Base-by-base conservation (phyloP, 129 eudicot genomes). In the Silybum marianum region DNA sequence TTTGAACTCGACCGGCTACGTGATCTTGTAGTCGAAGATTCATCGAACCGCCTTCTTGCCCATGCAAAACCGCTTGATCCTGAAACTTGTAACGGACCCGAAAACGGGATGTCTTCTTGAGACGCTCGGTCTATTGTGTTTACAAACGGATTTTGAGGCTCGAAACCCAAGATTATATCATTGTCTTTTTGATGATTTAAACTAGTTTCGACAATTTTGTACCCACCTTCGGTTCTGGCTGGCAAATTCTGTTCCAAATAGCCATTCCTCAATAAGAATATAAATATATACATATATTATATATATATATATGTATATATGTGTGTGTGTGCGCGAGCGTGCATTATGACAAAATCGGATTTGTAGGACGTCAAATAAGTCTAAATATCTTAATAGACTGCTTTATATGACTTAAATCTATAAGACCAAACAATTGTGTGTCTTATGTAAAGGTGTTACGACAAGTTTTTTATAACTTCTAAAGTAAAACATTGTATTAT, bases 11-110 rank as follows among this genome's bases (percentile, higher is more conserved):
- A 95, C 81, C 93, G 85, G 76, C 94, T 88, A 10, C 86, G 83
- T 78, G 98, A 92, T 72, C 91, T 88, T 21, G 87, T 71, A 16
- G 85, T 86, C 26, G 89, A 86, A 82, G 89, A 83, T 83, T 92
- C 94, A 69, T 89, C 90, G 6, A 84, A 66, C 79, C 93, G 89
- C 81, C 88, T 88, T 76, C 86, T 92, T n/a, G 97, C 98, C 98
- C 98, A 95, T 21, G 97, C 98, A 79, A 95, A 95, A 14, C 98
- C 98, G 84, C 97, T 95, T 77, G 98, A 95, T 14, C 97, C 96
- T 42, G 97, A 82, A 60, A 95, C 94, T 89, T 92, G 94, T 69
- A 92, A 72, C 7, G 97, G 98, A 12, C 98, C 96, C 12, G 94
- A 87, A 85, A 82, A 92, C 9, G 89, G 86, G 69, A 90, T 83